phyloP scores from a whole-genome alignment of 495 filamentous ascomycete species.

The Aspergillus incahuasiensis region DNA sequence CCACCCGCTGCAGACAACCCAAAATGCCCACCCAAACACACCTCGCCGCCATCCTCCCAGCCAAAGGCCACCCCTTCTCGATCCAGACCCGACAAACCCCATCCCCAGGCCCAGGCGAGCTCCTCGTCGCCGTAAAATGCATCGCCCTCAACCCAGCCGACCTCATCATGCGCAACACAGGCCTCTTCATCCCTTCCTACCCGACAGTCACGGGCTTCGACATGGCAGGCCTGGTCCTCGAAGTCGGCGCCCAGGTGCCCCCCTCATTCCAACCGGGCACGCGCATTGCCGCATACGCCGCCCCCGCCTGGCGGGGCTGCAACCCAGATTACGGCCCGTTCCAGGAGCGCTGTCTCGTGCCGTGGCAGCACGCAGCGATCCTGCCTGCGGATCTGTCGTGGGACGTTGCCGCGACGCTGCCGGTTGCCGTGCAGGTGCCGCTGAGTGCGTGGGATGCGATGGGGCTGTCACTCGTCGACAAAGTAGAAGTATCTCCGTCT shows the following conservation, averaged over 20 bases:
- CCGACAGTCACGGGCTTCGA: constrained; percentile 44
- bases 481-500: no score
- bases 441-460: constrained; percentile 23
- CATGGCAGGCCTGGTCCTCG: constrained; percentile 34
- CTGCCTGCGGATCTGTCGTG: constrained; percentile 34
- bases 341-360: constrained; percentile 32
- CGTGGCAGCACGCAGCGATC: constrained; percentile 18
- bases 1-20: no score
- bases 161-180: constrained; percentile 28
- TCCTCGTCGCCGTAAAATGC: constrained; percentile 5
- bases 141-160: constrained; percentile 47
- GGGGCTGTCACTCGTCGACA: constrained; percentile 26
- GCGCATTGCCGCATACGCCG: constrained; percentile 21
- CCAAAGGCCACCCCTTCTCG: neutral
- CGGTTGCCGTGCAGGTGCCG: constrained; percentile 32
- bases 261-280: constrained; percentile 30
- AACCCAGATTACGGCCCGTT: constrained; percentile 39
- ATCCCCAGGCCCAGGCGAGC: constrained; percentile 1
- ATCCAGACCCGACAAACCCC: constrained; percentile 3
- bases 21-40: constrained; percentile 21
- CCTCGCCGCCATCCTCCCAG: constrained; percentile 3
- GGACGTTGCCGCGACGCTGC: constrained; percentile 34
- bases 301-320: constrained; percentile 27
- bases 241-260: constrained; percentile 35
- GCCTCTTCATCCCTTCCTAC: constrained; percentile 27